Conservation (phyloP, 148 eudicot species). For the Oxyria digyna region DNA sequence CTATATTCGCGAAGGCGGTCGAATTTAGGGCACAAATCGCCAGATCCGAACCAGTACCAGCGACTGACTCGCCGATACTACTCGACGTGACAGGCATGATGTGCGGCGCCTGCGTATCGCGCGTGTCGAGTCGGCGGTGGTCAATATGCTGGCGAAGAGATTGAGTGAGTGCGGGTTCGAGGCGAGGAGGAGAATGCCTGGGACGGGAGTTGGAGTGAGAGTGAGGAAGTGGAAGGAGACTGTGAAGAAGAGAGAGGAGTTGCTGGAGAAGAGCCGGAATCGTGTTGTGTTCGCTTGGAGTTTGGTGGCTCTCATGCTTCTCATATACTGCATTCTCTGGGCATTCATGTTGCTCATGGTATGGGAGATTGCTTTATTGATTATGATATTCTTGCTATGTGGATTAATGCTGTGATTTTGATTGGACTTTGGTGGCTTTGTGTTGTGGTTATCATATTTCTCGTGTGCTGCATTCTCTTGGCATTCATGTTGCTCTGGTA, state of each 20-base stretch:
- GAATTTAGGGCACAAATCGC: slow-evolving; percentile 19
- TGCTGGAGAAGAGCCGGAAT: slow-evolving; percentile 47
- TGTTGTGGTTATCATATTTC: too few species aligned
- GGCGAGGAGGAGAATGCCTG: slow-evolving; percentile 43
- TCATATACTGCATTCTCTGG: slow-evolving; percentile 71
- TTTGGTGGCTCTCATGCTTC: slow-evolving; percentile 72
- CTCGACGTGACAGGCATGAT: slow-evolving; percentile 85
- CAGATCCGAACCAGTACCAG: background rate
- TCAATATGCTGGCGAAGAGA: slow-evolving; percentile 69
- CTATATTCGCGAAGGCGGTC: slow-evolving; percentile 25
- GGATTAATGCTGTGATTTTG: background rate
- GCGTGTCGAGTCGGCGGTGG: slow-evolving; percentile 82
- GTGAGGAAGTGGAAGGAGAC: slow-evolving; percentile 78
- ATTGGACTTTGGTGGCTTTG: too few species aligned
- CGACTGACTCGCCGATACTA: slow-evolving; percentile 27
- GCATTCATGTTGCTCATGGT: slow-evolving; percentile 91
- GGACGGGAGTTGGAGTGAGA: slow-evolving; percentile 60
- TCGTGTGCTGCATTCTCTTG: too few species aligned
- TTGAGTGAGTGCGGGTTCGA: slow-evolving; percentile 74
- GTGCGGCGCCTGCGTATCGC: slow-evolving; percentile 83
- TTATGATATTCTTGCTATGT: background rate
- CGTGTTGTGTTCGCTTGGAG: slow-evolving; percentile 80
- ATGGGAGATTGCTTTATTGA: too few species aligned
- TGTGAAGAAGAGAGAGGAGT: slow-evolving; percentile 44
- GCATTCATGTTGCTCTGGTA: too few species aligned